phyloP scores from a whole-genome alignment of 768 basidiomycete species.

The Lactarius sp. region DNA sequence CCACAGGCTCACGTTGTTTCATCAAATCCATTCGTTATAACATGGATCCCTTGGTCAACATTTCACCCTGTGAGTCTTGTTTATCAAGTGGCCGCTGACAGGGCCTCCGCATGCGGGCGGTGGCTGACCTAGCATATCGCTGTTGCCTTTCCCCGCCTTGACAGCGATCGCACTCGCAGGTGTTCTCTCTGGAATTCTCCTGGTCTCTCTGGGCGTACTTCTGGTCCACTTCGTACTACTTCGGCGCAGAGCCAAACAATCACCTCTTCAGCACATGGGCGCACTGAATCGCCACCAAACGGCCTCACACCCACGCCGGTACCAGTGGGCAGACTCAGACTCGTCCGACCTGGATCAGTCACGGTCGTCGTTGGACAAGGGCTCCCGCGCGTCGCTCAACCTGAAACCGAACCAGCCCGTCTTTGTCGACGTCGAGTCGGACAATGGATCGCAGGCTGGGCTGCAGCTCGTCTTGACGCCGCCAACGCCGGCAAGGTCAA shows the following conservation, averaged over 20 bases:
- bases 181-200: constrained; percentile 9
- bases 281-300: background rate
- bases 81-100: background rate
- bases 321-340: background rate
- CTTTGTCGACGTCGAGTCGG: constrained; percentile 19
- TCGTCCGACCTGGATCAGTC: background rate
- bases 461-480: constrained; percentile 23
- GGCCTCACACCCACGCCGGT: background rate
- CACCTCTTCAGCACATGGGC: background rate
- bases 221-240: constrained; percentile 10
- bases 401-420: constrained; percentile 21
- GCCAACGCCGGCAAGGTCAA: constrained; percentile 14
- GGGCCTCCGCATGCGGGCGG: background rate
- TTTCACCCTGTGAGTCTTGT: constrained; percentile 17
- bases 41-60: constrained; percentile 2
- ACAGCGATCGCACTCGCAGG: constrained; percentile 10
- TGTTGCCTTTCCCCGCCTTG: no score
- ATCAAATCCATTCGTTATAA: background rate
- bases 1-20: constrained; percentile 1
- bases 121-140: background rate
- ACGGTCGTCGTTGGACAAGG: background rate
- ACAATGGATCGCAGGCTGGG: constrained; percentile 3
- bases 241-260: constrained; percentile 6
- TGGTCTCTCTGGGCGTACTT: background rate
- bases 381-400: constrained; percentile 13